Evolutionary conservation across 768 basidiomycete genomes (phyloP).

Genomic region (Phaffia australis): DNA sequence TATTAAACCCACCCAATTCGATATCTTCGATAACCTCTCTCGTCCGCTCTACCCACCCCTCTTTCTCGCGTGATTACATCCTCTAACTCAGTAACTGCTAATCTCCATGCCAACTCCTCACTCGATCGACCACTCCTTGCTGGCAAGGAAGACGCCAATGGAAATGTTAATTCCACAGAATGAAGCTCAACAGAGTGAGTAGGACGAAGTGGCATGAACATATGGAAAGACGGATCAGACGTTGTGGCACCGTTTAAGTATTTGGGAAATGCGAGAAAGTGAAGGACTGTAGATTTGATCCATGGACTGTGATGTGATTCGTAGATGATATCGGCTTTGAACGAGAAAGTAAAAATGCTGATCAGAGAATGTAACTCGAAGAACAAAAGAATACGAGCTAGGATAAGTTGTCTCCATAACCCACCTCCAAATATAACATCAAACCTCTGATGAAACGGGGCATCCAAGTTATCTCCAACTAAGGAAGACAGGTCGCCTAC

Average conservation of each 20-base stretch:
- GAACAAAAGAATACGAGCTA: not conserved
- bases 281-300: constrained; percentile 55
- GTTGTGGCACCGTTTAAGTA: not conserved
- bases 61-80: constrained; percentile 44
- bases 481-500: not conserved
- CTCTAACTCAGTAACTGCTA: constrained; percentile 47
- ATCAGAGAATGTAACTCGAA: not conserved
- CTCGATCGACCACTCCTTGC: not conserved
- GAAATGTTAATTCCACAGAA: constrained; percentile 43
- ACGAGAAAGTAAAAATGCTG: constrained; percentile 48
- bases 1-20: constrained; percentile 55
- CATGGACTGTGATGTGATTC: constrained; percentile 56
- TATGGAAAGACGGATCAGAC: constrained; percentile 46
- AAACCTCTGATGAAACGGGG: constrained; percentile 44
- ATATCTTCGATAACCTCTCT: constrained; percentile 57
- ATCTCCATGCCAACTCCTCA: constrained; percentile 29
- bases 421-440: constrained; percentile 57
- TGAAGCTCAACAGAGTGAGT: constrained; percentile 48
- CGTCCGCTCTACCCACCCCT: constrained; percentile 30
- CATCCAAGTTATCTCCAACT: constrained; percentile 23
- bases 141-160: constrained; percentile 23
- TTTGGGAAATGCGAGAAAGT: constrained; percentile 40
- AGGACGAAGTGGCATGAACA: constrained; percentile 59
- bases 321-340: constrained; percentile 72
- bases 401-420: not conserved